Percentiles rank a stretch among this genome's conserved stretches.
Conservation (phyloP, 2,329 filamentous ascomycete genomes). For the Fusarium succisae region DNA sequence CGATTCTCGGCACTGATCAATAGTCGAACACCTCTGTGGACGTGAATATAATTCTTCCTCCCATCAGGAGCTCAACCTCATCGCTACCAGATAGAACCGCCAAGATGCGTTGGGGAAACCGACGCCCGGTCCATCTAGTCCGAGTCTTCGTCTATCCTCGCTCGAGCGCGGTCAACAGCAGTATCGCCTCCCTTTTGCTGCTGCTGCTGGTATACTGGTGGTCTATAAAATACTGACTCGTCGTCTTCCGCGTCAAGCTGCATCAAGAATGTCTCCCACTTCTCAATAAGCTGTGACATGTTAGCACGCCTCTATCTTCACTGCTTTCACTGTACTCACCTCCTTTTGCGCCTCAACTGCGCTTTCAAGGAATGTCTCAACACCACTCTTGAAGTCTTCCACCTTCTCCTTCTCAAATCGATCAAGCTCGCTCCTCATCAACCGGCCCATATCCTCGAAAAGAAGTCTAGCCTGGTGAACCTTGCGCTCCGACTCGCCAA, state of each 20-base stretch:
- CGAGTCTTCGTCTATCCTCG: conserved; percentile 68
- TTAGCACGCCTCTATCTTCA: conserved; percentile 28
- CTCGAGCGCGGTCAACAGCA: conserved; percentile 68
- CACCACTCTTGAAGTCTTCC: conserved; percentile 97
- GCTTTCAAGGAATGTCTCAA: conserved; percentile 97
- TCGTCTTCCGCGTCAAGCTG: conserved; percentile 95
- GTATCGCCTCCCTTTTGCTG: conserved; percentile 64
- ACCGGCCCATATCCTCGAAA: conserved; percentile 96
- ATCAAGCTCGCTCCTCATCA: conserved; percentile 92
- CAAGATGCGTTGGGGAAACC: conserved; percentile 13
- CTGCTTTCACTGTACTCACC: conserved; percentile 61
- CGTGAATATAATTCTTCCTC: conserved; percentile 11
- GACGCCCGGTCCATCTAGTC: conserved; percentile 52
- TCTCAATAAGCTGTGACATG: conserved; percentile 70
- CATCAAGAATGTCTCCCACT: conserved; percentile 98
- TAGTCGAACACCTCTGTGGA: conserved; percentile 23
- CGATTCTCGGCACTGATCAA: conserved; percentile 37
- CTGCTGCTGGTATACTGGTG: conserved; percentile 65
- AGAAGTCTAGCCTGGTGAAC: conserved; percentile 89
- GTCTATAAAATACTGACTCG: conserved; percentile 72
- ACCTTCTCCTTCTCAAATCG: conserved; percentile 97
- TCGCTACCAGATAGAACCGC: conserved; percentile 25
- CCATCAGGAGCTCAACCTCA: conserved; percentile 1
- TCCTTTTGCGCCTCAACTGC: conserved; percentile 99
- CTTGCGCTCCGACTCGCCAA: conserved; percentile 92